These are phyloP conservation scores for Eucalyptus polyanthemos DNA, from an alignment of 345 rosid genomes.

Conservation along the genomic window DNA sequence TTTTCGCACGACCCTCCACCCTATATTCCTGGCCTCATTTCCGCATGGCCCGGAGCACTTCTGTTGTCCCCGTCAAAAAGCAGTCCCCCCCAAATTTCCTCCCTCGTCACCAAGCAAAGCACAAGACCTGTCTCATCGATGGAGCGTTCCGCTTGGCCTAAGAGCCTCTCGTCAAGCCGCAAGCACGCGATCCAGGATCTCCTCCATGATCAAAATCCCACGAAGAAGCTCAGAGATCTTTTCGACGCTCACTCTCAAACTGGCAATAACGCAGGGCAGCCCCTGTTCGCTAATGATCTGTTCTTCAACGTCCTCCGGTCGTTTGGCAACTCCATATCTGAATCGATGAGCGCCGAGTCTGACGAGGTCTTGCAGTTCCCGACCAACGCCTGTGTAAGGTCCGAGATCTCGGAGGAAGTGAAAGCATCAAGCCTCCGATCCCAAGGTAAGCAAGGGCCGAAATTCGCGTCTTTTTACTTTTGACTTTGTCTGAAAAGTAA, in stretches of 20 bases:
- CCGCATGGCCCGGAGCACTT: too few relatives aligned
- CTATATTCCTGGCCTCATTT: accelerated
- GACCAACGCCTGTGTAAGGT: not conserved
- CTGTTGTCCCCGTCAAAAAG: too few relatives aligned
- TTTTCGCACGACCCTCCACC: too few relatives aligned
- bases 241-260: not conserved
- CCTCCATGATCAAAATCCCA: not conserved
- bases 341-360: not conserved
- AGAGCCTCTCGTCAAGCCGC: not conserved
- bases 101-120: too few relatives aligned
- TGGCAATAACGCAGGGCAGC: not conserved
- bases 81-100: accelerated
- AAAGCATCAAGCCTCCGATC: not conserved
- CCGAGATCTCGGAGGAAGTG: not conserved
- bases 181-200: not conserved
- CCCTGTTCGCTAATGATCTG: not conserved
- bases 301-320: not conserved
- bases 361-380: too few relatives aligned
- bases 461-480: not conserved
- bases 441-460: not conserved
- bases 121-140: not conserved
- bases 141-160: not conserved
- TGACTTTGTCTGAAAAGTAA: too few relatives aligned
- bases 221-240: not conserved
- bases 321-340: conserved; percentile 1